These are phyloP conservation scores for Termitomyces eurrhizus DNA, from an alignment of 768 basidiomycete species.

Conservation along the genomic window DNA sequence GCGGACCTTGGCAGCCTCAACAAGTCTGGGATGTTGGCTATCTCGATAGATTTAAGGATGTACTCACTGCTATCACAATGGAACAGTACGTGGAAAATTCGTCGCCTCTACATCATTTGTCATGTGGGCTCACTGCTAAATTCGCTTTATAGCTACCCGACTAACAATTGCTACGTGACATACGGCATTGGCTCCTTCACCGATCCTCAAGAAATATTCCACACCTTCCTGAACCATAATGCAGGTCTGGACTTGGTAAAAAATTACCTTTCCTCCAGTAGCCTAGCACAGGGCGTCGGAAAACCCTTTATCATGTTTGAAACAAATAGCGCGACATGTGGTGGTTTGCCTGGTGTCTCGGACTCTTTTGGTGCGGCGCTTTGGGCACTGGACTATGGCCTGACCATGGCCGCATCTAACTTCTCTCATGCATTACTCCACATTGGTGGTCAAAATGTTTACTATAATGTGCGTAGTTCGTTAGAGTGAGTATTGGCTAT, in stretches of 20 bases:
- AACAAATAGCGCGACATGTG: slow-evolving; percentile 67
- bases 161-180: slow-evolving; percentile 56
- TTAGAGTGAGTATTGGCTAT: slow-evolving; percentile 14
- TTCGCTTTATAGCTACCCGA: slow-evolving; percentile 37
- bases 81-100: slow-evolving; percentile 42
- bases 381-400: slow-evolving; percentile 60
- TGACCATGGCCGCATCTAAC: slow-evolving; percentile 60
- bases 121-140: background rate
- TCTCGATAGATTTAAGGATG: slow-evolving; percentile 36
- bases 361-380: slow-evolving; percentile 62
- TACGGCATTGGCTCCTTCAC: slow-evolving; percentile 36
- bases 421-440: slow-evolving; percentile 54
- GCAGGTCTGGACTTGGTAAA: slow-evolving; percentile 44
- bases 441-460: slow-evolving; percentile 63
- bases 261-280: slow-evolving; percentile 47
- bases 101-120: background rate
- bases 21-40: slow-evolving; percentile 49
- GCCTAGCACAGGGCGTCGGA: slow-evolving; percentile 35
- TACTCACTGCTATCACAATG: slow-evolving; percentile 44
- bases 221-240: slow-evolving; percentile 57
- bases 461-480: slow-evolving; percentile 53
- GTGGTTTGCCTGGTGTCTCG: slow-evolving; percentile 61
- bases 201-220: slow-evolving; percentile 46
- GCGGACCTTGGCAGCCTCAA: slow-evolving; percentile 45
- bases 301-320: slow-evolving; percentile 67